phyloP scores from a whole-genome alignment of 1,139 yeast species.

The Eremothecium sinecaudum region DNA sequence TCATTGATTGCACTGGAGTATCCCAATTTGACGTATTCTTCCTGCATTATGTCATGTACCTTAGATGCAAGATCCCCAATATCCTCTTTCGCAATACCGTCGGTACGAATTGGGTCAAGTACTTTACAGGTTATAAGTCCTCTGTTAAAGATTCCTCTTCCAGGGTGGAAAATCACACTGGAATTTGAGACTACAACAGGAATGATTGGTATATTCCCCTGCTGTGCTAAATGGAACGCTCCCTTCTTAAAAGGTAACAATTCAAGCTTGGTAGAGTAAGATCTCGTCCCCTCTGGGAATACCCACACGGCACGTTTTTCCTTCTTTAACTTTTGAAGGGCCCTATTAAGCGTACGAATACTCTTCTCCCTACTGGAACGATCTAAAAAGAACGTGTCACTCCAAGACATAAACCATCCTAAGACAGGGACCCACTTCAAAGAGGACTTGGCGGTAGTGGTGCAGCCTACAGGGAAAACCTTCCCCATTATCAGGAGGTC shows the following conservation, averaged over 20 bases:
- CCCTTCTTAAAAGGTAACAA: conserved; percentile 91
- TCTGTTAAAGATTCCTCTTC: conserved; percentile 45
- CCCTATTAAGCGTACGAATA: conserved; percentile 58
- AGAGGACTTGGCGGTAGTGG: conserved; percentile 85
- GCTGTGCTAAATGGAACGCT: conserved; percentile 93
- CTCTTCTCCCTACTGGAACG: conserved; percentile 74
- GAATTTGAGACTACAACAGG: conserved; percentile 86
- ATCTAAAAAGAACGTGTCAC: conserved; percentile 87
- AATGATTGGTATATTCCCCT: conserved; percentile 79
- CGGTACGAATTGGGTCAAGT: conserved; percentile 56
- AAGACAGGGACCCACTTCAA: conserved; percentile 80
- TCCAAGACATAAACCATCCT: conserved; percentile 92
- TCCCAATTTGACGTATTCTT: conserved; percentile 35
- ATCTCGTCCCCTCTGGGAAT: conserved; percentile 95
- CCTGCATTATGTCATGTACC: conserved; percentile 35
- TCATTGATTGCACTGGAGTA: conserved; percentile 32
- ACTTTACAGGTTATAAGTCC: conserved; percentile 64
- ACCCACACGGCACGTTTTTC: conserved; percentile 67
- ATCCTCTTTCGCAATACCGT: conserved; percentile 50
- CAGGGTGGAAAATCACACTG: conserved; percentile 58
- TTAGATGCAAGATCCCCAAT: conserved; percentile 42
- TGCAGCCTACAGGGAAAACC: conserved; percentile 78
- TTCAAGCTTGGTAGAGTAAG: conserved; percentile 56
- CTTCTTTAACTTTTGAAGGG: conserved; percentile 50
- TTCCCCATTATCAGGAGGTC: conserved; percentile 75